phyloP scores from a whole-genome alignment of 495 filamentous ascomycete genomes.

The Xylona heveae region DNA sequence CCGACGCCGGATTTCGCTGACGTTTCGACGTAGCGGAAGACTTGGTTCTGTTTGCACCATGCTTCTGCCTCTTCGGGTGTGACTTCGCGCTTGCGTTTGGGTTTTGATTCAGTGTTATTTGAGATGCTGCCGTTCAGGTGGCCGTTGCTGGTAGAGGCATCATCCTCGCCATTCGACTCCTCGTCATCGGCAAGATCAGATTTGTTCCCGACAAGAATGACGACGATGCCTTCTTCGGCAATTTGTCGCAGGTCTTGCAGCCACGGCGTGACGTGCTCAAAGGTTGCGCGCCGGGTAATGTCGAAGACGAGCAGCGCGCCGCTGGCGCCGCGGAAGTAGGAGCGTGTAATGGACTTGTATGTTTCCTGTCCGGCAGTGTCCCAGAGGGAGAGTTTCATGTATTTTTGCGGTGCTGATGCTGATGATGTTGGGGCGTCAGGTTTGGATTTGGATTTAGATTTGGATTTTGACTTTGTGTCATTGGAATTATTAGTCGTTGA shows the following conservation, averaged over 20 bases:
- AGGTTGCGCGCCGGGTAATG: slow-evolving; percentile 70
- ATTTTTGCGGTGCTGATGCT: slow-evolving; percentile 27
- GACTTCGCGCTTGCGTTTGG: slow-evolving; percentile 40
- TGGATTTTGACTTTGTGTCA: too few relatives aligned
- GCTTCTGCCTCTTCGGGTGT: slow-evolving; percentile 58
- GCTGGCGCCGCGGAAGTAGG: slow-evolving; percentile 84
- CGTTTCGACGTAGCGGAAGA: slow-evolving; percentile 88
- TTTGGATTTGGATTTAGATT: too few relatives aligned
- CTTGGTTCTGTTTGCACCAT: slow-evolving; percentile 65
- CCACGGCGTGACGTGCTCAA: slow-evolving; percentile 70
- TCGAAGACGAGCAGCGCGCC: slow-evolving; percentile 91
- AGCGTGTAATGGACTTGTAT: slow-evolving; percentile 84
- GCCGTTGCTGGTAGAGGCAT: not conserved
- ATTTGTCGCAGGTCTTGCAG: slow-evolving; percentile 80
- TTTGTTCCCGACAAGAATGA: slow-evolving; percentile 92
- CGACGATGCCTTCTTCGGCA: slow-evolving; percentile 81
- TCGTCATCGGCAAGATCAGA: slow-evolving; percentile 40
- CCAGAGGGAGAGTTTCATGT: slow-evolving; percentile 62
- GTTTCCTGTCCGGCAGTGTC: slow-evolving; percentile 96
- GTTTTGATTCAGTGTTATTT: not conserved
- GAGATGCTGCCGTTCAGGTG: not conserved
- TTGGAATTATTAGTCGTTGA: too few relatives aligned
- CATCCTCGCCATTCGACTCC: slow-evolving; percentile 22
- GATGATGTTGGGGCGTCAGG: slow-evolving; percentile 14
- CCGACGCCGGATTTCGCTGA: slow-evolving; percentile 82